Evolutionary conservation across 352 stramenopile genomes (phyloP).

Genomic region (Pythium myriotylum): DNA sequence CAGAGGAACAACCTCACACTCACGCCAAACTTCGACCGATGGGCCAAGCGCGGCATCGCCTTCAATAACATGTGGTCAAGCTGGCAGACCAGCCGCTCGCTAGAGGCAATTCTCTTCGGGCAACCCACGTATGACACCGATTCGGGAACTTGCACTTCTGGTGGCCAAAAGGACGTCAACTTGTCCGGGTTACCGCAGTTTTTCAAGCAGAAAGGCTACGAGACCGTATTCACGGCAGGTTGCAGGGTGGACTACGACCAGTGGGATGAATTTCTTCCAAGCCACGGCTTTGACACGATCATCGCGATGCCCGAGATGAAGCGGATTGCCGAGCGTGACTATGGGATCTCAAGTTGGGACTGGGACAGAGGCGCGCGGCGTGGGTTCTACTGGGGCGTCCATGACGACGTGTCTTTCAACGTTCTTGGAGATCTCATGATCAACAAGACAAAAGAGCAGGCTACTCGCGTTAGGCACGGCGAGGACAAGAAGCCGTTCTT

Average conservation of each 20-base stretch:
- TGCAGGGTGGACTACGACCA: constrained; percentile 46
- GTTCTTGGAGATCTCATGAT: constrained; percentile 45
- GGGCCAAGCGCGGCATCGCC: constrained; percentile 43
- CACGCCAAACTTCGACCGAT: constrained; percentile 53
- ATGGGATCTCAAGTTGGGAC: constrained; percentile 33
- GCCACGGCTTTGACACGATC: constrained; percentile 45
- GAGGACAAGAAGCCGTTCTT: constrained; percentile 48
- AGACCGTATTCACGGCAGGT: constrained; percentile 47
- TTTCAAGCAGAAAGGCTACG: constrained; percentile 49
- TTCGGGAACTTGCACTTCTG: constrained; percentile 35
- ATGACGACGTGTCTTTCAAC: constrained; percentile 55
- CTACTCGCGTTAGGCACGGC: constrained; percentile 14
- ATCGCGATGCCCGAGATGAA: constrained; percentile 1
- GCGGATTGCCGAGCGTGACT: constrained; percentile 7
- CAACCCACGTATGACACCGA: constrained; percentile 50
- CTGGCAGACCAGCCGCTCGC: constrained; percentile 35
- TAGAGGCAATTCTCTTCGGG: constrained; percentile 54
- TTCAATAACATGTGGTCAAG: constrained; percentile 49
- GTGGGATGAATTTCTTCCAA: constrained; percentile 46
- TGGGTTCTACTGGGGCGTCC: constrained; percentile 41
- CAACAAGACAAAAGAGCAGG: constrained; percentile 45
- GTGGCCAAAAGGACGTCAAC: constrained; percentile 25
- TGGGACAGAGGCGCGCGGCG: constrained; percentile 27
- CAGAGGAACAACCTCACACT: constrained; percentile 41
- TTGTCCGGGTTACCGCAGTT: constrained; percentile 49